A percentile compares a stretch with the other conserved stretches of the same genome.
phyloP scores from a whole-genome alignment of 345 rosid genomes.

The Citrus unshiu region DNA sequence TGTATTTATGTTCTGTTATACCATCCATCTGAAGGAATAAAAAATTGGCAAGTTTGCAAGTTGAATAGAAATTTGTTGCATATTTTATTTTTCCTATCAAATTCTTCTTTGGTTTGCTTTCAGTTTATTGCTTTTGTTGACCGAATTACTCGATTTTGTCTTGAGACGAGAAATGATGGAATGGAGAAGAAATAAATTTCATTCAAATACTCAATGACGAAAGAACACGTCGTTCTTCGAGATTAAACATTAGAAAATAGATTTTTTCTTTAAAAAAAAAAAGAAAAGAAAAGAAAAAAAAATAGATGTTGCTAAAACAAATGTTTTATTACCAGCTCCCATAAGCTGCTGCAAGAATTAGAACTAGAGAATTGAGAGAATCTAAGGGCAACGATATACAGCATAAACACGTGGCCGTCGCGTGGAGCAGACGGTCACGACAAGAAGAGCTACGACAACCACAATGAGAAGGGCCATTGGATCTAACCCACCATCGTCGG shows the following conservation, averaged over 20 bases:
- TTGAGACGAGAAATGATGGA: background rate
- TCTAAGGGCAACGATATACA: conserved; percentile 25
- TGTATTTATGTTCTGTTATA: background rate
- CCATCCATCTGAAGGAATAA: background rate
- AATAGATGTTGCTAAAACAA: background rate
- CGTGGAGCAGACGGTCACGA: conserved; percentile 35
- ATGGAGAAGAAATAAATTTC: background rate
- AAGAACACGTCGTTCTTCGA: background rate
- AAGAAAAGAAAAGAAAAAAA: no score
- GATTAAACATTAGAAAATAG: background rate
- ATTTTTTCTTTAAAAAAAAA: no score
- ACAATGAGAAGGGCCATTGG: conserved; percentile 22
- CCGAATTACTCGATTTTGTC: background rate
- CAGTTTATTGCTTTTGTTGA: background rate
- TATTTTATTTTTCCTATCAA: background rate
- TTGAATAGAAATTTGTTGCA: background rate
- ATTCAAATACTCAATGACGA: background rate
- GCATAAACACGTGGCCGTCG: conserved; percentile 23
- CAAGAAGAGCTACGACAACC: conserved; percentile 33
- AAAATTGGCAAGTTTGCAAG: background rate
- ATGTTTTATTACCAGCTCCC: background rate
- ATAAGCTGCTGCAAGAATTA: background rate
- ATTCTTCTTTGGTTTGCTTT: background rate
- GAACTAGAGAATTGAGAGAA: background rate
- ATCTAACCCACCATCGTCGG: conserved; percentile 25